Evolutionary conservation across 768 basidiomycete genomes (phyloP), one percentile per base, ranked within the genome.

Genomic region (Macrolepiota albuminosa): DNA sequence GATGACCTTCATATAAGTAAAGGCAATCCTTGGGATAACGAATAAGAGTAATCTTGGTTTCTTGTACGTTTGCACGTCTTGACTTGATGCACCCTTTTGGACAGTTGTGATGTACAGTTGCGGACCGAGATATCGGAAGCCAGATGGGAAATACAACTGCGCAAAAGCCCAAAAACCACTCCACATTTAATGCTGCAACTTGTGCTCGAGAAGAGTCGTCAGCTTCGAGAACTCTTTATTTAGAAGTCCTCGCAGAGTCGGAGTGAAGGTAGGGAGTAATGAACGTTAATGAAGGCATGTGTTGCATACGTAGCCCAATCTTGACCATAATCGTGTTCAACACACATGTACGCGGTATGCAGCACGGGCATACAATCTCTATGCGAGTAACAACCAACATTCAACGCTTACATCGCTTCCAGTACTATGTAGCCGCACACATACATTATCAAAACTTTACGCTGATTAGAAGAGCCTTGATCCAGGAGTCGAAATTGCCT

Each of bases 41-140:
- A 59, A 51, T 51, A 55, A 64, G 63, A 45, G 60, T 64, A 58
- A 64, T 57, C 45, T 48, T 56, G 39, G 51, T 51, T 42, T 51
- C 61, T 64, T 63, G 62, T 63, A 63, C 59, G 62, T 63, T 58
- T 63, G 51, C 56, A 63, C 37, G 62, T 62, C 59, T 29, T 56
- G 58, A 59, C 59, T 29, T 56, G 58, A 57, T 59, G 46, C 55
- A 47, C 55, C 58, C 31, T 57, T 59, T 49, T 59, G 48, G 53
- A 56, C 42, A 31, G 14, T 37, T 24, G 29, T 51, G 57, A 50
- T 57, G 40, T 40, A 36, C 46, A 42, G n/a, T 46, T 50, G 14
- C 51, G 40, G 57, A 54, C 61, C 61, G 40, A 39, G 33, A 53
- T 37, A 58, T 58, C 39, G 39, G 58, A 45, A 47, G 42, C 51